Evolutionary conservation across 1,139 yeast genomes (phyloP).

Genomic region (Saccharomyces pastorianus): DNA sequence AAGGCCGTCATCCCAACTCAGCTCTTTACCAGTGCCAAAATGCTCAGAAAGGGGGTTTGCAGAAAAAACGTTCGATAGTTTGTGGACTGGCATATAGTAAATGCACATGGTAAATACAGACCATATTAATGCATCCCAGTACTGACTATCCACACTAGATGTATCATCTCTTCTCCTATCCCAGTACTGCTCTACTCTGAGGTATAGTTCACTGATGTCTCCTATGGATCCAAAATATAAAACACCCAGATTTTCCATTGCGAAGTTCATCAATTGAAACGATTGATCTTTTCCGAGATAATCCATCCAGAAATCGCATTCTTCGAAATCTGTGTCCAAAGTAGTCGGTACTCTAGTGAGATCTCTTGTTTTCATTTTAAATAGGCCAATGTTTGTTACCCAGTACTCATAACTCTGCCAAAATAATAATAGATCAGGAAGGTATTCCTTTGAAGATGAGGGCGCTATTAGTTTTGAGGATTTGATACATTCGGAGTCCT

Average conservation of each 20-base stretch:
- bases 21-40: slow-evolving; percentile 4
- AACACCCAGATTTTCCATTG: slow-evolving; percentile 28
- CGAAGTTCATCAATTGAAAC: slow-evolving; percentile 23
- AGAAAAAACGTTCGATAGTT: slow-evolving; percentile 10
- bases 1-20: slow-evolving; percentile 13
- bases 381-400: slow-evolving; percentile 23
- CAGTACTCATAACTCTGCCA: slow-evolving; percentile 29
- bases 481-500: slow-evolving; percentile 21
- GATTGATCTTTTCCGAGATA: slow-evolving; percentile 15
- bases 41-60: slow-evolving; percentile 7
- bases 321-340: slow-evolving; percentile 7
- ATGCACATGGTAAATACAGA: slow-evolving; percentile 24
- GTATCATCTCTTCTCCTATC: slow-evolving; percentile 9
- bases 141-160: slow-evolving; percentile 14
- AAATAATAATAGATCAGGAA: slow-evolving; percentile 14
- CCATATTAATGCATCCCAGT: slow-evolving; percentile 26
- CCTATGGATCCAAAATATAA: slow-evolving; percentile 28
- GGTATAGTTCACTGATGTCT: slow-evolving; percentile 26
- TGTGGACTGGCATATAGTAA: slow-evolving; percentile 22
- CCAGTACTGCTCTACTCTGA: slow-evolving; percentile 24
- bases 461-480: slow-evolving; percentile 4
- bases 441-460: slow-evolving; percentile 4
- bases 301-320: slow-evolving; percentile 11
- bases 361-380: slow-evolving; percentile 10
- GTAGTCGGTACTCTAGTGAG: not conserved